Conservation (phyloP, 768 basidiomycete species). For the Trametes coccinea region DNA sequence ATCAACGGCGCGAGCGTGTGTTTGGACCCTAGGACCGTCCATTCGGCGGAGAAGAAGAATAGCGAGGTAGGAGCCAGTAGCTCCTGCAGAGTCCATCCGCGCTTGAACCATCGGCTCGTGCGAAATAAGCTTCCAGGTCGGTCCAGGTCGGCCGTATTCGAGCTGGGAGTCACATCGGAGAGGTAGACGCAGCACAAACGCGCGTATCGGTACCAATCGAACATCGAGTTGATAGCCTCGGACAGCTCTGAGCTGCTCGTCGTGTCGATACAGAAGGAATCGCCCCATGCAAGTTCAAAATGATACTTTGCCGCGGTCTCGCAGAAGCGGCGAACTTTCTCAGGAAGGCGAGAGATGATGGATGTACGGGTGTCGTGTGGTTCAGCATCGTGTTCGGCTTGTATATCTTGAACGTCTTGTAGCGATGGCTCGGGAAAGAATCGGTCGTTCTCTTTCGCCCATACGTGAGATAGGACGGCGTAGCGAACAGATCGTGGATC, state of each 20-base stretch:
- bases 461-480: constrained; percentile 16
- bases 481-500: constrained; percentile 7
- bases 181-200: constrained; percentile 14
- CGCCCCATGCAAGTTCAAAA: constrained; percentile 11
- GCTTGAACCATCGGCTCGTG: constrained; percentile 9
- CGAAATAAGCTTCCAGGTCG: neutral
- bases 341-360: neutral
- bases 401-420: constrained; percentile 2
- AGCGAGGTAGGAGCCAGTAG: constrained; percentile 11
- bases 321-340: constrained; percentile 11
- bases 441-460: neutral
- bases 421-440: constrained; percentile 7
- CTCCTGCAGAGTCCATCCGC: constrained; percentile 20
- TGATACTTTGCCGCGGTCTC: constrained; percentile 3
- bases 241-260: constrained; percentile 17
- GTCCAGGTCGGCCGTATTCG: neutral
- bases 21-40: constrained; percentile 12
- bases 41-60: constrained; percentile 10
- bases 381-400: neutral
- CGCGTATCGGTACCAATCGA: constrained; percentile 14
- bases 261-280: constrained; percentile 15
- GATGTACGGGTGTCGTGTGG: neutral
- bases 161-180: constrained; percentile 6
- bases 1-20: constrained; percentile 8
- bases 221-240: constrained; percentile 19